phyloP scores from a whole-genome alignment of 345 rosid species.

The Streptanthus diversifolius region DNA sequence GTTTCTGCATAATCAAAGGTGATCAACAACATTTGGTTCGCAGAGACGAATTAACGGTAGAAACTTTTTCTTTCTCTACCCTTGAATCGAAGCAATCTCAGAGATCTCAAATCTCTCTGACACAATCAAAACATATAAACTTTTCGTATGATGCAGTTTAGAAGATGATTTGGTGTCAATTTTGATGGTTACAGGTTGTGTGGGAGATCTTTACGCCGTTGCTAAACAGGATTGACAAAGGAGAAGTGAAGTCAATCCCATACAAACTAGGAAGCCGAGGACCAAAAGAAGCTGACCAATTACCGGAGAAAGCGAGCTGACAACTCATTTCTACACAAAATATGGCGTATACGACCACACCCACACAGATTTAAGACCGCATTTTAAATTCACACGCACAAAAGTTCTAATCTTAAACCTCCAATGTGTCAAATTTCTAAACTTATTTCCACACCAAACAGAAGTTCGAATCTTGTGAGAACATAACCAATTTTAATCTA shows the following conservation, averaged over 20 bases:
- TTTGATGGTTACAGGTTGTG: constrained; percentile 57
- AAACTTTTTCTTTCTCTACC: background rate
- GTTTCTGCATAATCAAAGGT: constrained; percentile 64
- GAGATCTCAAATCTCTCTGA: background rate
- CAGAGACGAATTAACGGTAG: constrained; percentile 92
- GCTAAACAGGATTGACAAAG: constrained; percentile 76
- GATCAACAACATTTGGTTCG: constrained; percentile 99
- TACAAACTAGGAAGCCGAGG: constrained; percentile 93
- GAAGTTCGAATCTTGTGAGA: too few relatives aligned
- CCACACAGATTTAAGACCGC: too few relatives aligned
- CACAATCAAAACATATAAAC: background rate
- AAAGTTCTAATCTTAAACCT: too few relatives aligned
- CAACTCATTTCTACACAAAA: too few relatives aligned
- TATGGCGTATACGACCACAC: too few relatives aligned
- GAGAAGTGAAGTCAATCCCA: constrained; percentile 63
- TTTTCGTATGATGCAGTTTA: background rate
- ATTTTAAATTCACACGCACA: too few relatives aligned
- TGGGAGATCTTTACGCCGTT: constrained; percentile 98
- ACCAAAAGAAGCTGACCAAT: constrained; percentile 80
- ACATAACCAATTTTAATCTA: too few relatives aligned
- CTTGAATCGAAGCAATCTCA: background rate
- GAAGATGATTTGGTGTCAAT: background rate
- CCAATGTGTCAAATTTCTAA: too few relatives aligned
- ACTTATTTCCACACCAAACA: too few relatives aligned
- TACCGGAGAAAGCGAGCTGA: constrained; percentile 58